A percentile compares a stretch with the other conserved stretches of the same genome.
These are phyloP conservation scores for Wickerhamiella dianesei DNA, from an alignment of 805 yeast species.

Conservation along the genomic window DNA sequence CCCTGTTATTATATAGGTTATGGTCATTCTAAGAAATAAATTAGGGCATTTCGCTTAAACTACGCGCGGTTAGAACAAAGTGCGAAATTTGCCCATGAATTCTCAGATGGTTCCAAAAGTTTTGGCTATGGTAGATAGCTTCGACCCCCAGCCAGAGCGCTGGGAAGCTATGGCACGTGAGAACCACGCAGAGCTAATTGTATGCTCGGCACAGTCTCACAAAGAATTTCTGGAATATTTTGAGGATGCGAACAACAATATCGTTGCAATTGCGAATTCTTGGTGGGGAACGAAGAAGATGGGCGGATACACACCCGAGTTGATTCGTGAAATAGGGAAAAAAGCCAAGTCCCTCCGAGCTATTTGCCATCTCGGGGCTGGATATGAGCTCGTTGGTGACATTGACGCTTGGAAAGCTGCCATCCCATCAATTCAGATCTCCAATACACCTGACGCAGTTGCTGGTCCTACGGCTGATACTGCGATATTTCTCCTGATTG, in stretches of 20 bases:
- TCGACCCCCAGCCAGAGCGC: neutral
- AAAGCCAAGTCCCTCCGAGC: conserved; percentile 20
- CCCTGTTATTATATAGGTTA: too few species aligned
- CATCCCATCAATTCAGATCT: conserved; percentile 31
- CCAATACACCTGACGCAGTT: conserved; percentile 42
- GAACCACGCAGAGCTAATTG: conserved; percentile 10
- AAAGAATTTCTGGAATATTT: conserved; percentile 13
- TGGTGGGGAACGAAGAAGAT: conserved; percentile 13
- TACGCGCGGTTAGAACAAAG: too few species aligned
- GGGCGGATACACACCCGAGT: conserved; percentile 16
- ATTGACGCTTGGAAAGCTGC: conserved; percentile 30
- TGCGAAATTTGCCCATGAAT: too few species aligned
- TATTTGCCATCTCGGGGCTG: conserved; percentile 42
- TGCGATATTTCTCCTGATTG: conserved; percentile 35
- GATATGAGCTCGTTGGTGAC: conserved; percentile 41
- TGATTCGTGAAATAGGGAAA: conserved; percentile 12
- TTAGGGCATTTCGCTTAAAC: too few species aligned
- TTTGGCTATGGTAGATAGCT: neutral
- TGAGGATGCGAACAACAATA: conserved; percentile 8
- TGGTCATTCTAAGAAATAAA: too few species aligned
- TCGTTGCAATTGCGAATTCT: conserved; percentile 14
- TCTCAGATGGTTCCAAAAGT: neutral
- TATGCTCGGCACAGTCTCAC: conserved; percentile 8
- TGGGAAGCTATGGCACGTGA: conserved; percentile 7
- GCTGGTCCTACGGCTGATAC: conserved; percentile 46